phyloP scores from a whole-genome alignment of 805 yeast genomes.

The Nakazawaea pomicola region DNA sequence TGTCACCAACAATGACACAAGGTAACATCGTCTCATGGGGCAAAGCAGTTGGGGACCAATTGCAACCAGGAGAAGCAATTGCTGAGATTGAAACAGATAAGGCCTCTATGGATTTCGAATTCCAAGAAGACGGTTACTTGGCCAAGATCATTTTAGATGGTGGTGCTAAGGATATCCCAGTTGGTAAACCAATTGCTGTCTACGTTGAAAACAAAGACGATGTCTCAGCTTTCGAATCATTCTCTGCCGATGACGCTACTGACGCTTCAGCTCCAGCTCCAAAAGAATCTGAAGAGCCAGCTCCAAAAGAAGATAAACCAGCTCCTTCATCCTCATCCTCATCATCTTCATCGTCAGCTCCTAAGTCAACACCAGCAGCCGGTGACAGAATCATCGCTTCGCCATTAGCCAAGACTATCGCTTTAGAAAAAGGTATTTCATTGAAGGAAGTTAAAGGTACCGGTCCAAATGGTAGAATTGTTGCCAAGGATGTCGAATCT shows the following conservation, averaged over 20 bases:
- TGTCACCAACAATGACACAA: constrained; percentile 99
- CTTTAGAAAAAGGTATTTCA: constrained; percentile 86
- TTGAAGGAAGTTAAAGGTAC: constrained; percentile 83
- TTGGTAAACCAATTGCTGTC: constrained; percentile 94
- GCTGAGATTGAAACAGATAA: constrained; percentile 98
- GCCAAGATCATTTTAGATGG: constrained; percentile 82
- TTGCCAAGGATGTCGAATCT: constrained; percentile 84
- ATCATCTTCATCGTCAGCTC: constrained; percentile 25
- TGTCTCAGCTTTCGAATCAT: constrained; percentile 83
- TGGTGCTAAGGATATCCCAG: constrained; percentile 87
- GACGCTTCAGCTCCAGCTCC: constrained; percentile 39
- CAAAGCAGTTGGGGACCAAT: constrained; percentile 82
- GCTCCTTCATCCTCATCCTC: constrained; percentile 22
- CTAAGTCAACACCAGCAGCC: constrained; percentile 40
- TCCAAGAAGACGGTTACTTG: constrained; percentile 92
- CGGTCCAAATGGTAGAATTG: constrained; percentile 94
- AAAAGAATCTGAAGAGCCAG: constrained; percentile 34
- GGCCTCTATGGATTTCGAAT: constrained; percentile 97
- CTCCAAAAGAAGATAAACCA: constrained; percentile 28
- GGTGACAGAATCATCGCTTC: constrained; percentile 75
- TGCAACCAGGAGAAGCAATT: constrained; percentile 87
- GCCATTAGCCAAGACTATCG: constrained; percentile 90
- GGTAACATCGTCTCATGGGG: constrained; percentile 91
- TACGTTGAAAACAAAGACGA: constrained; percentile 84
- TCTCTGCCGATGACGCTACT: constrained; percentile 79